Evolutionary conservation across 768 basidiomycete species (phyloP).

Genomic region (Lactarius sp.): DNA sequence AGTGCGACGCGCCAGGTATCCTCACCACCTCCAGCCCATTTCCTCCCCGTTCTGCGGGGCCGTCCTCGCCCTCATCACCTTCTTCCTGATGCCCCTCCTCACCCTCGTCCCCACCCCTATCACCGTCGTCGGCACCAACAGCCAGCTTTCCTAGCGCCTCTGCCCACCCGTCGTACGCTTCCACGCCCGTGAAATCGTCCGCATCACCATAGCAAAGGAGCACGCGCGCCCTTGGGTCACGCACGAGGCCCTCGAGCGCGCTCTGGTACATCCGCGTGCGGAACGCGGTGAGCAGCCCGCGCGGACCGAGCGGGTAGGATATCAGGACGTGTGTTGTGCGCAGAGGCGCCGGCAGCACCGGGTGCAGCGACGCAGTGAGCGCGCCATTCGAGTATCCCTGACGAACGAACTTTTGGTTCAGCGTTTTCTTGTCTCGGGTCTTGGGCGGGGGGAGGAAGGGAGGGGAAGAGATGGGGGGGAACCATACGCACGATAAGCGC

Average conservation of each 20-base stretch:
- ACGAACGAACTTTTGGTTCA: neutral
- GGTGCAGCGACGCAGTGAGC: conserved; percentile 63
- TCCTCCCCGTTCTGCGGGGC: neutral
- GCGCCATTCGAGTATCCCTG: conserved; percentile 84
- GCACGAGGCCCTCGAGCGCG: conserved; percentile 47
- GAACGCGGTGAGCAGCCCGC: conserved; percentile 67
- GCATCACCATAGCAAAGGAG: conserved; percentile 61
- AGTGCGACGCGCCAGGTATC: conserved; percentile 24
- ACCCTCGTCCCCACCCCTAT: neutral
- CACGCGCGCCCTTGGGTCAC: conserved; percentile 43
- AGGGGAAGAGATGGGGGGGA: too few relatives aligned
- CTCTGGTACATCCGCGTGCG: conserved; percentile 48
- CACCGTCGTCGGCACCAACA: neutral
- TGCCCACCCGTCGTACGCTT: conserved; percentile 54
- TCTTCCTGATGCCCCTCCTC: neutral
- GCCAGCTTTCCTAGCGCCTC: conserved; percentile 33
- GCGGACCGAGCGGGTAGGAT: conserved; percentile 71
- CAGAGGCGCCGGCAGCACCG: conserved; percentile 45
- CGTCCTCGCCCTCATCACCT: neutral
- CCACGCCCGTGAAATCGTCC: conserved; percentile 64
- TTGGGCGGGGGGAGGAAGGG: neutral
- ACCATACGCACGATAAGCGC: conserved; percentile 53
- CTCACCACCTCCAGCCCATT: conserved; percentile 19
- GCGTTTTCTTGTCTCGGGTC: neutral
- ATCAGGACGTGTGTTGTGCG: conserved; percentile 62